These are phyloP conservation scores for Chimonanthus salicifolius DNA, from an alignment of 164 flowering plant genomes.

Conservation along the genomic window DNA sequence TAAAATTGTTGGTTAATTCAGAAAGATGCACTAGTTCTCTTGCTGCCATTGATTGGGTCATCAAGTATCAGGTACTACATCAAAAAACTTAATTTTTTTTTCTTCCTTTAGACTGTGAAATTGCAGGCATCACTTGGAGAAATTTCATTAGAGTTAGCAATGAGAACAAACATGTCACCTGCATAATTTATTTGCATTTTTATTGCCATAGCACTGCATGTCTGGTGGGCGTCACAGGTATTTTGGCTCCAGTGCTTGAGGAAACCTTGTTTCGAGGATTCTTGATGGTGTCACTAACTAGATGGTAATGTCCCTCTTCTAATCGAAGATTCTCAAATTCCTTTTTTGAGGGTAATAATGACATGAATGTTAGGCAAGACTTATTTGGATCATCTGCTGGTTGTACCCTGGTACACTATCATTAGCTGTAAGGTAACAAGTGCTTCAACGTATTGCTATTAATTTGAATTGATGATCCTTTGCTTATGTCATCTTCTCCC, in stretches of 20 bases:
- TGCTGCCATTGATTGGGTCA: slow-evolving; percentile 93
- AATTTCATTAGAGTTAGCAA: background rate
- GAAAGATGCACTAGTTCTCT: slow-evolving; percentile 84
- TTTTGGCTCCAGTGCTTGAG: slow-evolving; percentile 88
- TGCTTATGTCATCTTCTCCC: background rate
- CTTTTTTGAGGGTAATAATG: background rate
- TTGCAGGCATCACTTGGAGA: background rate
- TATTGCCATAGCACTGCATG: slow-evolving; percentile 60
- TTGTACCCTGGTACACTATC: background rate
- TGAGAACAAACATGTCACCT: slow-evolving; percentile 1
- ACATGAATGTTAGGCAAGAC: background rate
- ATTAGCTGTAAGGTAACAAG: background rate
- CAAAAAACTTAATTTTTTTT: slow-evolving; percentile 3
- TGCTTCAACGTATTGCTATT: background rate
- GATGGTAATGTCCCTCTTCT: slow-evolving; percentile 48
- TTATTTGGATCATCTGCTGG: background rate
- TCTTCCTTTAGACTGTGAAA: background rate
- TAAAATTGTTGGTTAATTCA: slow-evolving; percentile 25
- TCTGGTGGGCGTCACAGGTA: slow-evolving; percentile 80
- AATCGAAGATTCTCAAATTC: background rate
- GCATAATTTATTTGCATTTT: slow-evolving; percentile 11
- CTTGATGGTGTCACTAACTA: slow-evolving; percentile 80
- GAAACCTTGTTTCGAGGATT: slow-evolving; percentile 94
- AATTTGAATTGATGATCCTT: background rate
- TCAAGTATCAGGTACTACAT: slow-evolving; percentile 68